These are phyloP conservation scores for Fusarium dlaminii DNA, from an alignment of 2,329 filamentous ascomycete species.

Conservation along the genomic window DNA sequence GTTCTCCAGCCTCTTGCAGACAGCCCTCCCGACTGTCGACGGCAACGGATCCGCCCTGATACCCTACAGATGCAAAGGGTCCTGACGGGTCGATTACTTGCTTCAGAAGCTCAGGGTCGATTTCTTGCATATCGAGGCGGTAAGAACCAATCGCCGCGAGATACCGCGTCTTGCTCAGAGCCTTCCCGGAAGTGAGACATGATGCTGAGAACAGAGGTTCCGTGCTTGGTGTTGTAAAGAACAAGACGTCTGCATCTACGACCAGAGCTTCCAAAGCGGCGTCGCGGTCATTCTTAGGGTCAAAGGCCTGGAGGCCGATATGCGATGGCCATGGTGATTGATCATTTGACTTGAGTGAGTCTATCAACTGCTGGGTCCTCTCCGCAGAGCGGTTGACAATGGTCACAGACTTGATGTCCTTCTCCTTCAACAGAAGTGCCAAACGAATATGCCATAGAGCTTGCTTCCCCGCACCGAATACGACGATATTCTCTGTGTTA, in stretches of 20 bases:
- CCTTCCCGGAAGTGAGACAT: conserved; percentile 33
- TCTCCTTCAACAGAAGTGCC: conserved; percentile 62
- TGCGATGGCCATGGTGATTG: conserved; percentile 25
- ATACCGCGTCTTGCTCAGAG: conserved; percentile 39
- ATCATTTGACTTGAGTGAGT: conserved; percentile 17
- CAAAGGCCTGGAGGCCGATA: conserved; percentile 24
- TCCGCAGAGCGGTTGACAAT: conserved; percentile 47
- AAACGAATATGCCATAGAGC: conserved; percentile 78
- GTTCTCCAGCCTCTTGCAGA: conserved; percentile 45
- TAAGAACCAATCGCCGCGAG: conserved; percentile 47
- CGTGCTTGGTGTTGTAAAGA: conserved; percentile 47
- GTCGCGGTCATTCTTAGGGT: conserved; percentile 10
- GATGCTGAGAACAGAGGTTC: conserved; percentile 42
- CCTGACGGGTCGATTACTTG: conserved; percentile 26
- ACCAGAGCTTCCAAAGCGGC: conserved; percentile 30
- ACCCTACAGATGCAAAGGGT: not conserved
- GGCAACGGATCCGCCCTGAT: conserved; percentile 24
- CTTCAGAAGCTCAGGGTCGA: conserved; percentile 44
- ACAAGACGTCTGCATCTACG: conserved; percentile 41
- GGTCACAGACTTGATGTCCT: conserved; percentile 42
- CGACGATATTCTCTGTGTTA: conserved; percentile 59
- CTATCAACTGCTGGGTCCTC: conserved; percentile 35
- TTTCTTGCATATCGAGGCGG: conserved; percentile 46
- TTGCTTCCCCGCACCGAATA: conserved; percentile 77
- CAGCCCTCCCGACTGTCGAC: conserved; percentile 45